Percentiles rank a stretch among this genome's conserved stretches.
phyloP scores from a whole-genome alignment of 768 basidiomycete species.

The Pulveroboletus sp. region DNA sequence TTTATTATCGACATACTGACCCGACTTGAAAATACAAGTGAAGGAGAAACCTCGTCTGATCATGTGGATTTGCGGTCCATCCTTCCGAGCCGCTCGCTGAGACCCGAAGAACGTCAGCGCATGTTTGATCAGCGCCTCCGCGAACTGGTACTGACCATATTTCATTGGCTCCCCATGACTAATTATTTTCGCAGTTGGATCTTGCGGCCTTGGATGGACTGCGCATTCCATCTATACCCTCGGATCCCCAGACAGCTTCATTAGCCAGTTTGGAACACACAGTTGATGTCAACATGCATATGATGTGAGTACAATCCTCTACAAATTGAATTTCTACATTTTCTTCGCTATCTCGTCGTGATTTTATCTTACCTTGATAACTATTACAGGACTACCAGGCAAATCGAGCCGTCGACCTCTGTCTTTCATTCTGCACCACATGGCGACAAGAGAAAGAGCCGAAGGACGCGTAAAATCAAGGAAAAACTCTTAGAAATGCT shows the following conservation, averaged over 20 bases:
- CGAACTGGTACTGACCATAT: not conserved
- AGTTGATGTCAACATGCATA: too few relatives aligned
- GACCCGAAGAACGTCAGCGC: not conserved
- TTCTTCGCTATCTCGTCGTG: not conserved
- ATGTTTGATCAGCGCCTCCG: not conserved
- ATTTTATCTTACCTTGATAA: not conserved
- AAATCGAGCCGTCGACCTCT: not conserved
- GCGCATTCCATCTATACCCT: not conserved
- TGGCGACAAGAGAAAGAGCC: not conserved
- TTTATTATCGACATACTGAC: too few relatives aligned
- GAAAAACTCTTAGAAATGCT: slow-evolving; percentile 4
- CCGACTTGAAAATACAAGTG: not conserved
- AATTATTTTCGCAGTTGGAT: not conserved
- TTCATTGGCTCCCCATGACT: not conserved
- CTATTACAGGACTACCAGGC: not conserved
- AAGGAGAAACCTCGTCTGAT: too few relatives aligned
- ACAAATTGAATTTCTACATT: too few relatives aligned
- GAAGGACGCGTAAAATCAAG: slow-evolving; percentile 5
- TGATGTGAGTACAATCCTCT: not conserved
- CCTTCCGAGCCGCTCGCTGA: not conserved
- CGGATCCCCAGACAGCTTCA: not conserved
- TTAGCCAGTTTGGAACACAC: not conserved
- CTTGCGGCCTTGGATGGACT: not conserved
- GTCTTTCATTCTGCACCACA: not conserved
- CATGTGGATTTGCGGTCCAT: not conserved